A percentile compares a stretch with the other conserved stretches of the same genome.
Evolutionary conservation across 1,284 basidiomycete genomes (phyloP).

Genomic region (Agaricales sp.): DNA sequence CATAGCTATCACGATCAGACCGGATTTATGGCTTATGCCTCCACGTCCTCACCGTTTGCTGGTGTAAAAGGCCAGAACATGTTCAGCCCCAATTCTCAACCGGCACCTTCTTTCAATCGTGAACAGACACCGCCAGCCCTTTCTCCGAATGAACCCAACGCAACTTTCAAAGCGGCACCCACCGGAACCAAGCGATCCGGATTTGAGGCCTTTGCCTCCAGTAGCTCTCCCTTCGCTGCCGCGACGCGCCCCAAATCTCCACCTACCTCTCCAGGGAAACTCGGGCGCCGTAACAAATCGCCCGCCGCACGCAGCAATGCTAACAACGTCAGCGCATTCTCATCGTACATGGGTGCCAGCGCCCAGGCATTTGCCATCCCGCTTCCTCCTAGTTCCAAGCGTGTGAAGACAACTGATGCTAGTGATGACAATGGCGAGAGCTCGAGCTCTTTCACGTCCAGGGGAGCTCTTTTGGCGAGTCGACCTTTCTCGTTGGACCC

Average conservation of each 20-base stretch:
- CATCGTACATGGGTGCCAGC: conserved; percentile 38
- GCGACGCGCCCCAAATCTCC: conserved; percentile 41
- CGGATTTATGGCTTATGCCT: conserved; percentile 70
- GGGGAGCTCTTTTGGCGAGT: not conserved
- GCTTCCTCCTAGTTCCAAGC: not conserved
- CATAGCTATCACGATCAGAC: conserved; percentile 22
- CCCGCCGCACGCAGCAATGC: conserved; percentile 31
- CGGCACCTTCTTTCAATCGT: conserved; percentile 16
- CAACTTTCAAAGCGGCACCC: conserved; percentile 18
- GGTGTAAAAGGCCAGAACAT: conserved; percentile 56
- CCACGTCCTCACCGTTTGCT: conserved; percentile 58
- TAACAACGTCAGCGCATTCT: conserved; percentile 40
- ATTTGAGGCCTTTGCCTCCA: conserved; percentile 54
- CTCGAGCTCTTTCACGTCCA: not conserved
- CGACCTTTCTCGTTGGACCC: not conserved
- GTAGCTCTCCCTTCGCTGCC: conserved; percentile 50
- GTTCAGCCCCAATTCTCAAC: conserved; percentile 30
- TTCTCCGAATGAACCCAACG: conserved; percentile 11
- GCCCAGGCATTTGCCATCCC: conserved; percentile 12
- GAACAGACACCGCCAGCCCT: conserved; percentile 16
- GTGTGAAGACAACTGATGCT: not conserved
- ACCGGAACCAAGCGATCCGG: conserved; percentile 40
- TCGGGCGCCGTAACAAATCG: conserved; percentile 36
- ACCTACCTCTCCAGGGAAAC: conserved; percentile 28
- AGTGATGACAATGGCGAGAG: not conserved